phyloP scores from a whole-genome alignment of 1,139 yeast species.

The Pichia sp. region DNA sequence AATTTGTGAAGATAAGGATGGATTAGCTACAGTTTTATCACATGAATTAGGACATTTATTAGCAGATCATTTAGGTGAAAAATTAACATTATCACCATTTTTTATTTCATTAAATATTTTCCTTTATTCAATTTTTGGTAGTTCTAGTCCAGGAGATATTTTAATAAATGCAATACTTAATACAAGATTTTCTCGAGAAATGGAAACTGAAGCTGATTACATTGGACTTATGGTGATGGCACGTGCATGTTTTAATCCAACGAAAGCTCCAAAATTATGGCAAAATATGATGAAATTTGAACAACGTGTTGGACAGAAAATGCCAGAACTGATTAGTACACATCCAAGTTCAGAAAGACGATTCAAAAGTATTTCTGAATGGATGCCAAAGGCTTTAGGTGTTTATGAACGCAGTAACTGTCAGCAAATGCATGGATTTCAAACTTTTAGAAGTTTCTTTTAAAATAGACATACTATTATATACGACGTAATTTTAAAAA shows the following conservation, averaged over 20 bases:
- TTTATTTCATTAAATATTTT: slow-evolving; percentile 47
- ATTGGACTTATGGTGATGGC: slow-evolving; percentile 92
- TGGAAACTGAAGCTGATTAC: slow-evolving; percentile 95
- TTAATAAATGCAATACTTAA: slow-evolving; percentile 55
- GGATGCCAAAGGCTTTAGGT: slow-evolving; percentile 66
- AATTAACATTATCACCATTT: slow-evolving; percentile 58
- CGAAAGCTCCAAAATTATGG: slow-evolving; percentile 75
- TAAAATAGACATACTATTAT: no score
- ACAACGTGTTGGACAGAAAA: slow-evolving; percentile 31
- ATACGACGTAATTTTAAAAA: no score
- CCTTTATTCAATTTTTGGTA: slow-evolving; percentile 47
- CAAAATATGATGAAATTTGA: slow-evolving; percentile 67
- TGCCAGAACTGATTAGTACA: slow-evolving; percentile 67
- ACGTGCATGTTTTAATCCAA: slow-evolving; percentile 75
- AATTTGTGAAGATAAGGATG: slow-evolving; percentile 76
- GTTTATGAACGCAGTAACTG: slow-evolving; percentile 36
- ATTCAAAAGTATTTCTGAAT: slow-evolving; percentile 56
- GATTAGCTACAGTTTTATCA: slow-evolving; percentile 85
- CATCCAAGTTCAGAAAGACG: slow-evolving; percentile 84
- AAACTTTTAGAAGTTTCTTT: no score
- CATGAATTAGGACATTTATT: slow-evolving; percentile 93
- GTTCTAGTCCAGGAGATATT: slow-evolving; percentile 45
- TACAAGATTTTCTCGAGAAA: slow-evolving; percentile 82
- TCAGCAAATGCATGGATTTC: slow-evolving; percentile 1
- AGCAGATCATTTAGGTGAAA: slow-evolving; percentile 87